Conservation (phyloP, 2,329 filamentous ascomycete species). For the Fusarium globosum region DNA sequence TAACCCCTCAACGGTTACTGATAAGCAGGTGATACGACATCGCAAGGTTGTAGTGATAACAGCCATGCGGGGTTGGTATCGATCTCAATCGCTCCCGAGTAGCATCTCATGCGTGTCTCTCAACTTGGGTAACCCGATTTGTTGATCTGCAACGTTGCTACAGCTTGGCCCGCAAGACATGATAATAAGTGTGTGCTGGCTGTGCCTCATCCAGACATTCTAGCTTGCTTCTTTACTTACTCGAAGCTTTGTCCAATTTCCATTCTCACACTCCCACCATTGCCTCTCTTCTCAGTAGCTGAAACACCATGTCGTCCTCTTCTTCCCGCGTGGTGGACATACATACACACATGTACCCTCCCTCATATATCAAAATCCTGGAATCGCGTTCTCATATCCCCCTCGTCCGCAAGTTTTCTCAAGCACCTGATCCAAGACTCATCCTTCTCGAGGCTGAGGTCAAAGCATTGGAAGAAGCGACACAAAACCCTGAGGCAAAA, state of each 20-base stretch:
- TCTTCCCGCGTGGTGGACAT: constrained; percentile 67
- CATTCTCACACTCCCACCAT: neutral
- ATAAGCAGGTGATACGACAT: constrained; percentile 25
- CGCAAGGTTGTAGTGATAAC: constrained; percentile 11
- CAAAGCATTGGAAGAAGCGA: constrained; percentile 59
- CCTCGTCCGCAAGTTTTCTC: constrained; percentile 74
- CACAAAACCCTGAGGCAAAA: constrained; percentile 64
- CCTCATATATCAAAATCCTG: constrained; percentile 70
- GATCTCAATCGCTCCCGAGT: neutral
- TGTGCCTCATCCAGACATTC: neutral
- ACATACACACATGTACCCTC: constrained; percentile 77
- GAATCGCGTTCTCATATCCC: constrained; percentile 72
- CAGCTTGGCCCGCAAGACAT: constrained; percentile 3
- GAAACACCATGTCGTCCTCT: constrained; percentile 49
- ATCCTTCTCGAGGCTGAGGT: constrained; percentile 69
- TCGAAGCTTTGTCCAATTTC: neutral
- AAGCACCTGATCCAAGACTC: constrained; percentile 67
- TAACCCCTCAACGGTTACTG: constrained; percentile 21
- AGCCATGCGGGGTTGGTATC: constrained; percentile 26
- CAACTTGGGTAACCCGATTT: constrained; percentile 9
- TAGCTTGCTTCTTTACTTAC: constrained; percentile 1
- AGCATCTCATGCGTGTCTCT: constrained; percentile 13
- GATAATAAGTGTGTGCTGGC: neutral
- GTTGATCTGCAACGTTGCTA: constrained; percentile 27
- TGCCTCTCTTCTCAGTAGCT: neutral